Percentiles rank a stretch among this genome's conserved stretches.
Conservation (phyloP, 2,329 filamentous ascomycete genomes). For the Cladosporium oxysporum region DNA sequence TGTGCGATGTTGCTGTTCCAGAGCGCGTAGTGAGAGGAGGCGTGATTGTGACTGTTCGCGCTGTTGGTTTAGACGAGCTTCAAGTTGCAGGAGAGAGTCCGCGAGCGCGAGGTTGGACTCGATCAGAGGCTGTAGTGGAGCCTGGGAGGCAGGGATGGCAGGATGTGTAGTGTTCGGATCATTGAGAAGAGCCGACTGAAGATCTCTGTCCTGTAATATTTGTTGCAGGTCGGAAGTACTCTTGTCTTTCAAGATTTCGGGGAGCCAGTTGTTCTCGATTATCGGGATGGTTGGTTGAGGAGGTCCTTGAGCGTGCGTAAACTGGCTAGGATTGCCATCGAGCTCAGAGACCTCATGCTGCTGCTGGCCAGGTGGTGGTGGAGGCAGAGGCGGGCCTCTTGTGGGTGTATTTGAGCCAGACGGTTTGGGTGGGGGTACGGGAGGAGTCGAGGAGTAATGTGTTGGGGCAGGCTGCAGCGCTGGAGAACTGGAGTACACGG, state of each 20-base stretch:
- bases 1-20: constrained; percentile 89
- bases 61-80: constrained; percentile 59
- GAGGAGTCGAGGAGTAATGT: constrained; percentile 49
- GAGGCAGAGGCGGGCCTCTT: constrained; percentile 47
- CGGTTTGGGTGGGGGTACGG: constrained; percentile 50
- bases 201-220: constrained; percentile 62
- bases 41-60: constrained; percentile 76
- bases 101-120: constrained; percentile 72
- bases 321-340: constrained; percentile 26
- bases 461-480: constrained; percentile 27
- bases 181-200: constrained; percentile 75
- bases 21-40: constrained; percentile 76
- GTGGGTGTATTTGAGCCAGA: constrained; percentile 45
- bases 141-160: constrained; percentile 66
- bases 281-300: constrained; percentile 26
- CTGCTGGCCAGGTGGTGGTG: constrained; percentile 42
- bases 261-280: constrained; percentile 70
- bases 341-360: constrained; percentile 31
- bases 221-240: constrained; percentile 77
- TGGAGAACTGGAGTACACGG: constrained; percentile 11
- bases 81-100: constrained; percentile 60
- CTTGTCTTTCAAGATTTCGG: constrained; percentile 74
- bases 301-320: constrained; percentile 24
- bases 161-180: constrained; percentile 68
- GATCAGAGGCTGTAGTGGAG: constrained; percentile 64